Evolutionary conservation across 768 basidiomycete genomes (phyloP).

Genomic region (Hysterangium stoloniferum): DNA sequence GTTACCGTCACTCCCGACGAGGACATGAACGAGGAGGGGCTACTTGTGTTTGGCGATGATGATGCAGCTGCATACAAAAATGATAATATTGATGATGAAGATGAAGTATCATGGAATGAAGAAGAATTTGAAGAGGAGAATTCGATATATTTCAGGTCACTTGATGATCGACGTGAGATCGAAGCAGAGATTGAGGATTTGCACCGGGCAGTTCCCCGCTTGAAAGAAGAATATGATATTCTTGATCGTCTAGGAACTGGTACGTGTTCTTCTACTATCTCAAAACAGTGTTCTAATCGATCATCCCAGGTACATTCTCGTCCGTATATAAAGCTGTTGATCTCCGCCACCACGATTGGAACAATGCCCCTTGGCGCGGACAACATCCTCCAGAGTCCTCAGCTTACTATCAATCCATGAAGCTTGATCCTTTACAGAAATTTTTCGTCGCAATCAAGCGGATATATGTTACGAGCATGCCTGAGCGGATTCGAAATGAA

Average conservation of each 20-base stretch:
- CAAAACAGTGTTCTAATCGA: neutral
- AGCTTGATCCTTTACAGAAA: conserved; percentile 35
- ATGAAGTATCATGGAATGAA: conserved; percentile 27
- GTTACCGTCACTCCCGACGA: conserved; percentile 21
- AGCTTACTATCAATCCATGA: conserved; percentile 53
- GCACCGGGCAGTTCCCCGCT: conserved; percentile 53
- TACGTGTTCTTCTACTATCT: conserved; percentile 14
- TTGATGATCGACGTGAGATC: conserved; percentile 69
- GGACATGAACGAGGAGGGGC: conserved; percentile 1
- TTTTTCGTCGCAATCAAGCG: conserved; percentile 91
- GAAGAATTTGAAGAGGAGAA: conserved; percentile 53
- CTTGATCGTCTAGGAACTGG: conserved; percentile 87
- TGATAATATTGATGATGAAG: conserved; percentile 25
- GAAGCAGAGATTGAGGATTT: conserved; percentile 71
- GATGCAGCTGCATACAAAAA: conserved; percentile 26
- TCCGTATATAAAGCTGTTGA: conserved; percentile 99
- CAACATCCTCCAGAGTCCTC: conserved; percentile 54
- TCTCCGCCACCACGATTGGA: conserved; percentile 61
- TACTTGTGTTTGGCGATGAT: too few relatives aligned
- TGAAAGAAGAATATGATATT: conserved; percentile 62
- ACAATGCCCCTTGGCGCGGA: conserved; percentile 69
- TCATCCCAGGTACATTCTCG: conserved; percentile 76
- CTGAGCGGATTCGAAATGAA: conserved; percentile 88
- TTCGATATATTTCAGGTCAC: conserved; percentile 47
- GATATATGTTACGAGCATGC: conserved; percentile 94